A percentile compares a stretch with the other conserved stretches of the same genome.
Conservation (phyloP, 1,139 yeast genomes). For the Meyerozyma smithsonii region DNA sequence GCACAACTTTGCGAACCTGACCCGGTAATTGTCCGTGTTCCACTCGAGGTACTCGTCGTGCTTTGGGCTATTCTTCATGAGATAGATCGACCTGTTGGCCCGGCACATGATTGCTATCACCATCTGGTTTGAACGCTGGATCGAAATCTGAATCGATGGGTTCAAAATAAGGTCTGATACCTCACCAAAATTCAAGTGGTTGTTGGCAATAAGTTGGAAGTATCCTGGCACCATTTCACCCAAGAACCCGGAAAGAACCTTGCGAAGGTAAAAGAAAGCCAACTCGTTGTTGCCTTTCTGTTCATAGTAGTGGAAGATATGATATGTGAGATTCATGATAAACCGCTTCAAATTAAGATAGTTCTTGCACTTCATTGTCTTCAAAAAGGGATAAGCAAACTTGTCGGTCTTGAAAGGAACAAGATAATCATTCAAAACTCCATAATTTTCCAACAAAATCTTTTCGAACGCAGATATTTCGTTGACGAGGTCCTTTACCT, state of each 20-base stretch:
- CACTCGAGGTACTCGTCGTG: slow-evolving; percentile 17
- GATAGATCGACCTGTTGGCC: slow-evolving; percentile 9
- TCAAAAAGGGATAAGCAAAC: slow-evolving; percentile 24
- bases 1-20: slow-evolving; percentile 12
- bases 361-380: slow-evolving; percentile 28
- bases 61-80: slow-evolving; percentile 11
- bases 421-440: slow-evolving; percentile 19
- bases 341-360: slow-evolving; percentile 29
- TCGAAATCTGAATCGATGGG: slow-evolving; percentile 25
- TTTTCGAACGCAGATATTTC: slow-evolving; percentile 27
- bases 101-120: slow-evolving; percentile 19
- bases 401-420: slow-evolving; percentile 21
- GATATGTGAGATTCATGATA: slow-evolving; percentile 20
- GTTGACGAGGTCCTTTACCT: slow-evolving; percentile 19
- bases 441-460: slow-evolving; percentile 18
- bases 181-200: slow-evolving; percentile 28
- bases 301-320: slow-evolving; percentile 22
- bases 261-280: slow-evolving; percentile 18
- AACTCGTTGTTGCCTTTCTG: slow-evolving; percentile 10
- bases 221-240: slow-evolving; percentile 29
- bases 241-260: slow-evolving; percentile 19
- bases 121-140: slow-evolving; percentile 29
- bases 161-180: slow-evolving; percentile 33
- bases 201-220: slow-evolving; percentile 23
- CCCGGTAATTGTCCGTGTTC: slow-evolving; percentile 11